Percentiles rank a stretch among this genome's conserved stretches.
phyloP scores from a whole-genome alignment of 257 asterid species.

The Solanum lycopersicoides region DNA sequence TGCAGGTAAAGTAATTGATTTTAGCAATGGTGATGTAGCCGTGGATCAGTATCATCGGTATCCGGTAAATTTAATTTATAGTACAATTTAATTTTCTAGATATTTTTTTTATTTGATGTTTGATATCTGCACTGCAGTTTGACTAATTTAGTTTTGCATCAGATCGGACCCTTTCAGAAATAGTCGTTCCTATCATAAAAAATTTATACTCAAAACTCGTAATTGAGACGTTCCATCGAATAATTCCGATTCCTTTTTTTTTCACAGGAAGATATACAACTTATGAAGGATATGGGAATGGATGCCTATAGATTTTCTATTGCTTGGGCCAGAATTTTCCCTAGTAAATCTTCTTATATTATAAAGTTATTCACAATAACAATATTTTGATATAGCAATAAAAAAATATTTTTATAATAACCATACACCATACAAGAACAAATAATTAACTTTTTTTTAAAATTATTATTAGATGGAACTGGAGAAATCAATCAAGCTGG shows the following conservation, averaged over 20 bases:
- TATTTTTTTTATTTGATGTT: too few relatives aligned
- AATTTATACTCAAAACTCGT: too few relatives aligned
- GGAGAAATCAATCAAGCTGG: slow-evolving; percentile 77
- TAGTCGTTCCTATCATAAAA: too few relatives aligned
- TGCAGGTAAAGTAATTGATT: slow-evolving; percentile 66
- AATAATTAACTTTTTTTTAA: neutral
- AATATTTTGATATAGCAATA: too few relatives aligned
- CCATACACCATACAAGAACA: too few relatives aligned
- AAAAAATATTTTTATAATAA: too few relatives aligned
- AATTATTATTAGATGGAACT: slow-evolving; percentile 48
- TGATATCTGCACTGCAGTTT: too few relatives aligned
- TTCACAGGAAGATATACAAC: slow-evolving; percentile 58
- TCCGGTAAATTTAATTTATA: slow-evolving; percentile 15
- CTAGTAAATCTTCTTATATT: slow-evolving; percentile 25
- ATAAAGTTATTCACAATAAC: too few relatives aligned
- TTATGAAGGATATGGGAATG: slow-evolving; percentile 86
- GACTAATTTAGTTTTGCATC: too few relatives aligned
- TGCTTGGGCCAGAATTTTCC: slow-evolving; percentile 87
- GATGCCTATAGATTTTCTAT: slow-evolving; percentile 91
- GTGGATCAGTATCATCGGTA: slow-evolving; percentile 71
- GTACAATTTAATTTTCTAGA: neutral
- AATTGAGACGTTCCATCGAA: neutral
- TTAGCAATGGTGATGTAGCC: slow-evolving; percentile 76
- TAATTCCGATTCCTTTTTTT: neutral
- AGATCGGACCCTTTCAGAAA: too few relatives aligned